These are phyloP conservation scores for Aureobasidium pullulans DNA, from an alignment of 2,329 filamentous ascomycete species.

Conservation along the genomic window DNA sequence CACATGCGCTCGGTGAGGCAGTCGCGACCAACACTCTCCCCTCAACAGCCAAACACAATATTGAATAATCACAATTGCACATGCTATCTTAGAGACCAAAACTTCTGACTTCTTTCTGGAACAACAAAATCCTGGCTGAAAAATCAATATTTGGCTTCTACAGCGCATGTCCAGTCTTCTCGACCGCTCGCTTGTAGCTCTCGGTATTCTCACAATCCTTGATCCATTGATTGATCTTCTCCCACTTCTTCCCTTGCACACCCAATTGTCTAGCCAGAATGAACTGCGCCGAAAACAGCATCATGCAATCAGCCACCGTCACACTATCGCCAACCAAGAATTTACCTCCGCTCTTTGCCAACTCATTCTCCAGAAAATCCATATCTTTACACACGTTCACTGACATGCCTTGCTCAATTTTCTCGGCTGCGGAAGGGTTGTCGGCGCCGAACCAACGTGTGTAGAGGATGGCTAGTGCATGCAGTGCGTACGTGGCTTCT, in stretches of 20 bases:
- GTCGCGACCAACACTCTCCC: too few relatives aligned
- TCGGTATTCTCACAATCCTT: conserved; percentile 30
- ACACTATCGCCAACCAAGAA: conserved; percentile 37
- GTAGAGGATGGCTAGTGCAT: conserved; percentile 39
- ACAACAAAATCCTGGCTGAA: too few relatives aligned
- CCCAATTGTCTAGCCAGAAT: conserved; percentile 34
- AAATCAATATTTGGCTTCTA: too few relatives aligned
- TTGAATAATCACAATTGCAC: background rate
- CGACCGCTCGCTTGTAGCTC: conserved; percentile 32
- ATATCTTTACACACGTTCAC: conserved; percentile 40
- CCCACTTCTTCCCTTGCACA: conserved; percentile 29
- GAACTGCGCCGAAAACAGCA: conserved; percentile 36
- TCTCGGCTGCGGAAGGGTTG: conserved; percentile 24
- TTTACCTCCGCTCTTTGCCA: conserved; percentile 30
- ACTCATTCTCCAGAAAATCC: conserved; percentile 37
- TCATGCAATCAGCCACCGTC: conserved; percentile 40
- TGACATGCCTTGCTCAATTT: conserved; percentile 32
- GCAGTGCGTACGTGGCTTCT: conserved; percentile 41
- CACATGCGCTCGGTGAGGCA: background rate
- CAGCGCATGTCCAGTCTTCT: conserved; percentile 34
- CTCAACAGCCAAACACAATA: too few relatives aligned
- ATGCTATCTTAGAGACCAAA: too few relatives aligned
- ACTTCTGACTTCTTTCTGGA: too few relatives aligned
- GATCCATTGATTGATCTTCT: conserved; percentile 30
- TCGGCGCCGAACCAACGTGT: conserved; percentile 33